Percentiles rank a stretch among this genome's conserved stretches.
Evolutionary conservation across 1,139 yeast species (phyloP).

Genomic region (Kodamaea alishanica): DNA sequence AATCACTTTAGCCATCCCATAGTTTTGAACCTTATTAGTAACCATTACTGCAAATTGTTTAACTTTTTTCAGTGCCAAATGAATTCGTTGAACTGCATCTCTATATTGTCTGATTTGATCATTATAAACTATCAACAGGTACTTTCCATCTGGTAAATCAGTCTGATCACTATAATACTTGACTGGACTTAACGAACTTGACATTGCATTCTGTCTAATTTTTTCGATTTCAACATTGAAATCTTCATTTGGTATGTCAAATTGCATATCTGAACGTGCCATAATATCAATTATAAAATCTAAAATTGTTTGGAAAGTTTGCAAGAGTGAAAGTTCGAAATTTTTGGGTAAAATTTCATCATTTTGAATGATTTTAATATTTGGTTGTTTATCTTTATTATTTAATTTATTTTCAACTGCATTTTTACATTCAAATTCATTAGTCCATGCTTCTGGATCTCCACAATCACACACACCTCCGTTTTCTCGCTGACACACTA

Average conservation of each 20-base stretch:
- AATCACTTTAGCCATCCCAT: conserved; percentile 69
- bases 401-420: neutral
- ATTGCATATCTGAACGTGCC: conserved; percentile 41
- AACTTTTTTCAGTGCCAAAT: conserved; percentile 60
- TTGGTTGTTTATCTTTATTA: neutral
- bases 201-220: conserved; percentile 25
- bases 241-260: conserved; percentile 41
- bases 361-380: conserved; percentile 3
- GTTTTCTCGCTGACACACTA: conserved; percentile 72
- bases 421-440: conserved; percentile 30
- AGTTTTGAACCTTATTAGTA: conserved; percentile 55
- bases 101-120: conserved; percentile 74
- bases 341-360: conserved; percentile 28
- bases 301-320: conserved; percentile 52
- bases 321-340: conserved; percentile 30
- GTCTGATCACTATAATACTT: conserved; percentile 26
- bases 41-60: conserved; percentile 73
- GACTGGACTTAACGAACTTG: conserved; percentile 29
- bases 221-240: conserved; percentile 28
- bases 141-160: conserved; percentile 50
- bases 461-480: conserved; percentile 84
- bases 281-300: conserved; percentile 80
- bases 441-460: conserved; percentile 58
- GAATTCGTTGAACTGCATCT: conserved; percentile 68
- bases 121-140: conserved; percentile 63